A percentile compares a stretch with the other conserved stretches of the same genome.
Evolutionary conservation across 768 basidiomycete genomes (phyloP).

Genomic region (Leccinum broughii): DNA sequence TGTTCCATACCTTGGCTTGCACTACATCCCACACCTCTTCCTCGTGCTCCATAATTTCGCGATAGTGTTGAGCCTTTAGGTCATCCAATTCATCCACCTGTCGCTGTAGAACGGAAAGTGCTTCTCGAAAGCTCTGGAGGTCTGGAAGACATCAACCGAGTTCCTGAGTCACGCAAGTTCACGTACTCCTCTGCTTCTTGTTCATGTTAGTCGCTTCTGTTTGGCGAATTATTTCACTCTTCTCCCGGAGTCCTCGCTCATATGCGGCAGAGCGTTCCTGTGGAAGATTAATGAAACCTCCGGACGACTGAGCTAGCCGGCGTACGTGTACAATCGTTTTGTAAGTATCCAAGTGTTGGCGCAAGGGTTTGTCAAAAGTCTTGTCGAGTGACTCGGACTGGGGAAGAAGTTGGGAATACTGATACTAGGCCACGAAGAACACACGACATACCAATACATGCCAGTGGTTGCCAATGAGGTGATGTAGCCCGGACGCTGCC

Average conservation of each 20-base stretch:
- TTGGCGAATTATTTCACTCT: conserved; percentile 79
- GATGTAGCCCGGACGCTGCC: conserved; percentile 85
- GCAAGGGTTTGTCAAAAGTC: conserved; percentile 85
- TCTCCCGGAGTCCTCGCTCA: conserved; percentile 78
- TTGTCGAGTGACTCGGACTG: conserved; percentile 86
- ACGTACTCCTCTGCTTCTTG: conserved; percentile 80
- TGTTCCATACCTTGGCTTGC: conserved; percentile 65
- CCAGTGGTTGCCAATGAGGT: conserved; percentile 91
- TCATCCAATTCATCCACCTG: conserved; percentile 92
- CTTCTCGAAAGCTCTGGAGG: conserved; percentile 84
- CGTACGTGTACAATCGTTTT: conserved; percentile 67
- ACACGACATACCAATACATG: conserved; percentile 72
- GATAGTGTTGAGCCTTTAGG: conserved; percentile 82
- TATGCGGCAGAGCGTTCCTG: conserved; percentile 86
- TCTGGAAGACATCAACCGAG: conserved; percentile 47
- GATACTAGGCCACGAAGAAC: conserved; percentile 8
- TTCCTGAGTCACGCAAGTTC: conserved; percentile 10
- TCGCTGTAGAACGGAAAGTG: conserved; percentile 73
- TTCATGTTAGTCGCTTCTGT: conserved; percentile 87
- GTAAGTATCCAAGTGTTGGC: conserved; percentile 83
- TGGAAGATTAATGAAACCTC: conserved; percentile 9
- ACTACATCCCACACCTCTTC: conserved; percentile 96
- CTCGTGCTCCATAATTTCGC: conserved; percentile 88
- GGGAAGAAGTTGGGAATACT: conserved; percentile 7
- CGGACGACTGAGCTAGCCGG: conserved; percentile 5